Percentiles rank a stretch among this genome's conserved stretches.
These are phyloP conservation scores for Triticum dicoccoides DNA, from an alignment of 176 grass and related monocot species.

Conservation along the genomic window DNA sequence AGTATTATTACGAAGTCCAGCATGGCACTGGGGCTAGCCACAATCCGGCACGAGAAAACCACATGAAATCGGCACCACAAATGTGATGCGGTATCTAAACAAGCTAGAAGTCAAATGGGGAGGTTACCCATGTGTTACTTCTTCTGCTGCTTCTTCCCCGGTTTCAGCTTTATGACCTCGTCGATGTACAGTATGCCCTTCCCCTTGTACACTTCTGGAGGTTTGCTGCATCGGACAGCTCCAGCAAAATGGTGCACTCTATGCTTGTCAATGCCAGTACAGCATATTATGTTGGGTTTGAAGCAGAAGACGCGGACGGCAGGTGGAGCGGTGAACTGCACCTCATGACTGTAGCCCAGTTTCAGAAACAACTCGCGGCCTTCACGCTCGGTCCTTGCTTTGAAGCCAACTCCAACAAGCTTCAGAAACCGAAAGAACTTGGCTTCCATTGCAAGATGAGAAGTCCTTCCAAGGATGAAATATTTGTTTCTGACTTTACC, in stretches of 20 bases:
- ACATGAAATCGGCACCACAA: neutral
- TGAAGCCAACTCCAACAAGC: conserved; percentile 59
- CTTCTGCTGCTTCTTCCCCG: conserved; percentile 48
- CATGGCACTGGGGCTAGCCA: neutral
- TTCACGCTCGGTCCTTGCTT: conserved; percentile 62
- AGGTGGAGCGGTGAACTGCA: conserved; percentile 63
- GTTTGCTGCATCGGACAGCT: conserved; percentile 57
- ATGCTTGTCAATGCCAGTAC: conserved; percentile 48
- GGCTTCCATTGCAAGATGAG: conserved; percentile 40
- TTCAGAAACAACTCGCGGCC: conserved; percentile 73
- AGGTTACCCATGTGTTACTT: conserved; percentile 21
- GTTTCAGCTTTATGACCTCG: conserved; percentile 71
- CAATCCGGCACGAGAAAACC: neutral
- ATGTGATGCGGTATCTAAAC: neutral
- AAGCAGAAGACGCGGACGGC: conserved; percentile 75
- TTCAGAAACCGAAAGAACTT: conserved; percentile 68
- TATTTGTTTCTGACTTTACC: neutral
- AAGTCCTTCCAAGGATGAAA: neutral
- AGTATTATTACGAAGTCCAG: neutral
- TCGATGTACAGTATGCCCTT: conserved; percentile 69
- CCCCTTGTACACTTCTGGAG: conserved; percentile 60
- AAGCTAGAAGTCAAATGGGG: neutral
- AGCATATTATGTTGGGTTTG: conserved; percentile 63
- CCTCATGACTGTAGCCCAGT: conserved; percentile 65
- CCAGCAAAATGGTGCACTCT: conserved; percentile 53